Conservation (phyloP, 2,329 filamentous ascomycete species). For the Colletotrichum viniferum region DNA sequence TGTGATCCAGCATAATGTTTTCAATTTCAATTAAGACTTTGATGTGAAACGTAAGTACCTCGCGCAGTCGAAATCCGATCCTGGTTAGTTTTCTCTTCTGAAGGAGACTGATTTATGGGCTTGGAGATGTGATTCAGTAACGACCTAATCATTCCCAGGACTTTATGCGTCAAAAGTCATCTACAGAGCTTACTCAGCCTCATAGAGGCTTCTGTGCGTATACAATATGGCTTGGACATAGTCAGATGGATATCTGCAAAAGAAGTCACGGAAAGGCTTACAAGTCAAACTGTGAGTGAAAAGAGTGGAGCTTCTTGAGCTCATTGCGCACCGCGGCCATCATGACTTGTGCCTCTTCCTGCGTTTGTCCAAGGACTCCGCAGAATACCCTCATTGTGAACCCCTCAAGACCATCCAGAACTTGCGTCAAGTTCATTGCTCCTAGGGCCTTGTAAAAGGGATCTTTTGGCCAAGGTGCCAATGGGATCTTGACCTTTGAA, state of each 20-base stretch:
- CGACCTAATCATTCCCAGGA: neutral
- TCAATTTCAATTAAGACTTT: no score
- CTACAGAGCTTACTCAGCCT: neutral
- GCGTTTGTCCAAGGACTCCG: constrained; percentile 30
- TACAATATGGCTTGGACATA: constrained; percentile 5
- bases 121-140: neutral
- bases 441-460: neutral
- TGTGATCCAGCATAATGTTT: no score
- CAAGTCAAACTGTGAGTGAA: constrained; percentile 23
- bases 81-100: no score
- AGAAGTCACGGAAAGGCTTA: neutral
- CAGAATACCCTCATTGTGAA: constrained; percentile 32
- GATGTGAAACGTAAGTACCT: no score
- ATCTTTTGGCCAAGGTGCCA: neutral
- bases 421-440: constrained; percentile 24
- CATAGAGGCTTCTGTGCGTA: constrained; percentile 14
- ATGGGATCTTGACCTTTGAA: neutral
- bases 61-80: no score
- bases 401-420: constrained; percentile 25
- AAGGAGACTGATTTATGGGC: neutral
- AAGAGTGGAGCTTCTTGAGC: constrained; percentile 21
- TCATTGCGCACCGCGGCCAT: constrained; percentile 32
- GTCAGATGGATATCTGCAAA: neutral
- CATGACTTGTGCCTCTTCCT: constrained; percentile 29
- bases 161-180: neutral